Percentiles rank a stretch among this genome's conserved stretches.
Conservation (phyloP, 768 basidiomycete species). For the Suillus cothurnatus region DNA sequence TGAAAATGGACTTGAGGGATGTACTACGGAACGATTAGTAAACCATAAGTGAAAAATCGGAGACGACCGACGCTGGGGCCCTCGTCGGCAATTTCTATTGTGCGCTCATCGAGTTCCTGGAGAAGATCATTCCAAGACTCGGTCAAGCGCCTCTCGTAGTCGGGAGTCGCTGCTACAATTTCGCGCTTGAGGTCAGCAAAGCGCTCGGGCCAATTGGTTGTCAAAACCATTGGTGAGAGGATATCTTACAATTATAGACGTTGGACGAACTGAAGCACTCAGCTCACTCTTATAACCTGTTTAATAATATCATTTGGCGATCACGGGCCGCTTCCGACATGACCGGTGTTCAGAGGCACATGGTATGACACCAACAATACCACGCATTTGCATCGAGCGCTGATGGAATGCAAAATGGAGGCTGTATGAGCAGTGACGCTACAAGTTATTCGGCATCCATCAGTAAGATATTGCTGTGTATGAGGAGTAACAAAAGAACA, state of each 20-base stretch:
- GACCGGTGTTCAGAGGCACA: slow-evolving; percentile 8
- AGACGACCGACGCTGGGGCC: slow-evolving; percentile 49
- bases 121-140: slow-evolving; percentile 63
- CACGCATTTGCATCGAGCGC: background rate
- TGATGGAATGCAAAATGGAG: background rate
- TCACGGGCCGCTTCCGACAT: slow-evolving; percentile 9
- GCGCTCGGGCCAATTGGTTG: slow-evolving; percentile 35
- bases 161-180: slow-evolving; percentile 53
- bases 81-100: slow-evolving; percentile 44
- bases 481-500: background rate
- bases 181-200: slow-evolving; percentile 60
- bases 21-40: slow-evolving; percentile 38
- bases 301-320: background rate
- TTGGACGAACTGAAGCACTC: background rate
- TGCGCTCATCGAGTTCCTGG: slow-evolving; percentile 47
- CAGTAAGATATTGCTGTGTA: background rate
- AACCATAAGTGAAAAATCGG: background rate
- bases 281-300: slow-evolving; percentile 19
- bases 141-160: slow-evolving; percentile 51
- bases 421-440: background rate
- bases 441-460: background rate
- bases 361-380: background rate
- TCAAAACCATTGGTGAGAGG: background rate
- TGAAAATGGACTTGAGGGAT: slow-evolving; percentile 64
- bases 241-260: slow-evolving; percentile 3